Conservation (phyloP, 2,329 filamentous ascomycete genomes). For the Monilinia aucupariae region DNA sequence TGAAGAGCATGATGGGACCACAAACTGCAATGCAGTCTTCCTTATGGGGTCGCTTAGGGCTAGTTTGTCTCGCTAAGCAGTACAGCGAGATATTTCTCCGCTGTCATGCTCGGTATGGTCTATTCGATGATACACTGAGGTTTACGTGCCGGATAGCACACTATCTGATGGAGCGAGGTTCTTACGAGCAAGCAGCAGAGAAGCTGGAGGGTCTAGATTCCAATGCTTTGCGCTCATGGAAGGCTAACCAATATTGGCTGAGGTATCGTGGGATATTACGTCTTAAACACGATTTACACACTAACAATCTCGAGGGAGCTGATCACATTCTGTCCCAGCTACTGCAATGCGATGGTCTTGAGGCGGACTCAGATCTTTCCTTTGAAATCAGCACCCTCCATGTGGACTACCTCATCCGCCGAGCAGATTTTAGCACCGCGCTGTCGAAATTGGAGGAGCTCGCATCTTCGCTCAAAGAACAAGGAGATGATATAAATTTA, state of each 20-base stretch:
- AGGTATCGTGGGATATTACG: conserved; percentile 63
- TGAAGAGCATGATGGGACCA: conserved; percentile 66
- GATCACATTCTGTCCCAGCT: conserved; percentile 53
- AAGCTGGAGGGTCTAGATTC: conserved; percentile 55
- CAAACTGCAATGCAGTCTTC: conserved; percentile 68
- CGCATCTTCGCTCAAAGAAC: conserved; percentile 45
- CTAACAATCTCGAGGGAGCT: conserved; percentile 51
- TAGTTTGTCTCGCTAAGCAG: conserved; percentile 48
- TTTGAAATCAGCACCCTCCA: conserved; percentile 55
- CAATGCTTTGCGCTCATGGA: conserved; percentile 64
- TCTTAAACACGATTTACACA: conserved; percentile 56
- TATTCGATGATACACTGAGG: conserved; percentile 74
- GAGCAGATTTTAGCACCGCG: conserved; percentile 47
- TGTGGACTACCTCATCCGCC: conserved; percentile 53
- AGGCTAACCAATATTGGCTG: conserved; percentile 68
- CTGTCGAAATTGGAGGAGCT: conserved; percentile 49
- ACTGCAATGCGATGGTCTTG: conserved; percentile 36
- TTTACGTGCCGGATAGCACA: conserved; percentile 67
- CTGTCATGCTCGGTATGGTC: conserved; percentile 59
- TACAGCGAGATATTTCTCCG: conserved; percentile 69
- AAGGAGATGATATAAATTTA: conserved; percentile 55
- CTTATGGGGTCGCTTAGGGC: conserved; percentile 70
- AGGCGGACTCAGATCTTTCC: conserved; percentile 53
- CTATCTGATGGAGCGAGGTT: conserved; percentile 59
- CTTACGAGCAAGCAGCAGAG: conserved; percentile 62